These are phyloP conservation scores for Aspergillaceae sp. DNA, from an alignment of 2,329 filamentous ascomycete genomes.

Conservation along the genomic window DNA sequence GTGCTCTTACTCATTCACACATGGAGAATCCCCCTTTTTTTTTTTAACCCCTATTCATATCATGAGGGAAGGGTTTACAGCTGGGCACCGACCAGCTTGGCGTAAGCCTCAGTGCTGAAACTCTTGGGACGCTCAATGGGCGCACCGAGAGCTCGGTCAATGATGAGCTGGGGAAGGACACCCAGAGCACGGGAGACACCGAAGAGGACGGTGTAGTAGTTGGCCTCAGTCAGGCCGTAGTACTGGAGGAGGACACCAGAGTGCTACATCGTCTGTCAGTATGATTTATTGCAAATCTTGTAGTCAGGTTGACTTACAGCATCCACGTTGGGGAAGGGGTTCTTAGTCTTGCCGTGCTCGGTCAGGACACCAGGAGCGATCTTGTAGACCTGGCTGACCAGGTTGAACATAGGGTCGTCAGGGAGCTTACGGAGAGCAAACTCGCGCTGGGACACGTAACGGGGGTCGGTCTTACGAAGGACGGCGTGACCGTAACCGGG, in stretches of 20 bases:
- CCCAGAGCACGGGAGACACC: constrained; percentile 96
- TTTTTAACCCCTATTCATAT: constrained; percentile 3
- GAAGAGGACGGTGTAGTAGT: constrained; percentile 99
- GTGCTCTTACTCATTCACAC: constrained; percentile 13
- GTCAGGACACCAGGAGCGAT: constrained; percentile 95
- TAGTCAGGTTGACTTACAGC: constrained; percentile 44
- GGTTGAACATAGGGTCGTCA: constrained; percentile 99
- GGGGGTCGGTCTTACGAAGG: constrained; percentile 98
- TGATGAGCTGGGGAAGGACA: constrained; percentile 98
- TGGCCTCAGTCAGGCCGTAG: constrained; percentile 97
- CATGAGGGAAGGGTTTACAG: constrained; percentile 52
- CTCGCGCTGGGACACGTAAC: constrained; percentile 95
- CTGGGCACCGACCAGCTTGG: constrained; percentile 83
- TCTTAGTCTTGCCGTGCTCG: constrained; percentile 99
- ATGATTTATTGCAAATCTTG: not conserved
- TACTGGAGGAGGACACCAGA: constrained; percentile 98
- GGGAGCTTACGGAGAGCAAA: constrained; percentile 92
- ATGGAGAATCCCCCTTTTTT: constrained; percentile 4
- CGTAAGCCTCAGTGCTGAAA: constrained; percentile 95
- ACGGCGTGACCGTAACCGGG: constrained; percentile 98
- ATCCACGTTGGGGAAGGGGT: constrained; percentile 98
- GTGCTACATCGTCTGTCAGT: constrained; percentile 46
- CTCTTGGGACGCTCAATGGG: constrained; percentile 99
- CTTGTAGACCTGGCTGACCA: constrained; percentile 99
- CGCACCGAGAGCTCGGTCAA: constrained; percentile 92